phyloP scores from a whole-genome alignment of 495 filamentous ascomycete genomes.

The Pyrenula aspistea region DNA sequence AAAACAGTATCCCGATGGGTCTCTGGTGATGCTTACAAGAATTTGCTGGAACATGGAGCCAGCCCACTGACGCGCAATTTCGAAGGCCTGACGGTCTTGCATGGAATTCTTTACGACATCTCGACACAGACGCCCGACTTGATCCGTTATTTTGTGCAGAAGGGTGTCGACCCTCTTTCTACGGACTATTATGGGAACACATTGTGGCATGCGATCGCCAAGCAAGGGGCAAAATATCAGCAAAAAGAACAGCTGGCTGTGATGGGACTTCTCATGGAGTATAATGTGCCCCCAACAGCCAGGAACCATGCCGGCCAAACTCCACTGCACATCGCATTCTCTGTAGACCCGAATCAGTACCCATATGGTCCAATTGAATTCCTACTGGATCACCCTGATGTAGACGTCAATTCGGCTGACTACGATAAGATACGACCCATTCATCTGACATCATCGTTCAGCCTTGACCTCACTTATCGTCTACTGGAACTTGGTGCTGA shows the following conservation, averaged over 20 bases:
- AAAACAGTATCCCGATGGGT: constrained; percentile 1
- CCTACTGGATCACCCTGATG: not conserved
- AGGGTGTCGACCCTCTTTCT: constrained; percentile 4
- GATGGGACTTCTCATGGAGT: constrained; percentile 2
- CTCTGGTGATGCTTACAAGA: constrained; percentile 4
- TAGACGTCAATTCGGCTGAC: not conserved
- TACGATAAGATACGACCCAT: not conserved
- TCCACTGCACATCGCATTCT: constrained; percentile 6
- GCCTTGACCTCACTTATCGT: not conserved
- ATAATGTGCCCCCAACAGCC: not conserved
- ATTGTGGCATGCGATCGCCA: constrained; percentile 5
- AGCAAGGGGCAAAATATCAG: not conserved
- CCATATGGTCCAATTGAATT: not conserved
- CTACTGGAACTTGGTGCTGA: not conserved
- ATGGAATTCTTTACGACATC: constrained; percentile 9
- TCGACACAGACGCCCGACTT: not conserved
- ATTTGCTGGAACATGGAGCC: constrained; percentile 8
- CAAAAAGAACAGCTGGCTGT: not conserved
- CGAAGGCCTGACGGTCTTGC: constrained; percentile 16
- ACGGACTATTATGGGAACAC: constrained; percentile 6
- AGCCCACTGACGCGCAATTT: constrained; percentile 8
- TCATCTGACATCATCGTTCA: not conserved
- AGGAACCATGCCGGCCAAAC: constrained; percentile 7
- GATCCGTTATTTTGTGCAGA: not conserved
- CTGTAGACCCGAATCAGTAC: not conserved